phyloP scores from a whole-genome alignment of 73 alveolate species.

The Paraurostyla sp. region DNA sequence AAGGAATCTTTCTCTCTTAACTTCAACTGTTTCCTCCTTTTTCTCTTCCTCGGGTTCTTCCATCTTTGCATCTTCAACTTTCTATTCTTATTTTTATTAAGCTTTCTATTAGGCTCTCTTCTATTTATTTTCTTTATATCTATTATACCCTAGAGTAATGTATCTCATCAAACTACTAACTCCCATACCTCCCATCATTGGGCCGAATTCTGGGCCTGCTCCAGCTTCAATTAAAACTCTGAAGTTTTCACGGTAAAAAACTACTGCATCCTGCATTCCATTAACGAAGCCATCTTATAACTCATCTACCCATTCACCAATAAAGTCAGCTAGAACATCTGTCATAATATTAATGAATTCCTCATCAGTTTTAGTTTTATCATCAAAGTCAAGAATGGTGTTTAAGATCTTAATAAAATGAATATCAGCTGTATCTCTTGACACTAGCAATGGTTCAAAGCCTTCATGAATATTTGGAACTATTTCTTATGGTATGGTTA shows the following conservation, averaged over 20 bases:
- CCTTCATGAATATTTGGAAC: slow-evolving; percentile 49
- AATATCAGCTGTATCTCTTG: slow-evolving; percentile 22
- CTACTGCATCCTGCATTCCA: slow-evolving; percentile 61
- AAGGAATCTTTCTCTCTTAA: slow-evolving; percentile 1
- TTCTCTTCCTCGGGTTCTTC: slow-evolving; percentile 28
- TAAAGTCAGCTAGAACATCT: not conserved
- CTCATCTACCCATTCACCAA: slow-evolving; percentile 64
- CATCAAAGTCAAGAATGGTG: slow-evolving; percentile 10
- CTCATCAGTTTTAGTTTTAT: not conserved
- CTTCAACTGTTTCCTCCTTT: not conserved
- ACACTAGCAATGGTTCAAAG: slow-evolving; percentile 51
- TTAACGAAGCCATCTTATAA: slow-evolving; percentile 53
- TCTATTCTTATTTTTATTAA: not conserved
- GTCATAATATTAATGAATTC: slow-evolving; percentile 9
- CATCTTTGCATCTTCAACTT: slow-evolving; percentile 31
- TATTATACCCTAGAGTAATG: slow-evolving; percentile 28
- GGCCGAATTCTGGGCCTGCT: slow-evolving; percentile 53
- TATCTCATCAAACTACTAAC: slow-evolving; percentile 36
- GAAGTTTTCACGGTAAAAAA: slow-evolving; percentile 53
- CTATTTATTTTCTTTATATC: slow-evolving; percentile 29
- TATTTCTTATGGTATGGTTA: not conserved
- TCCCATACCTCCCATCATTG: slow-evolving; percentile 25
- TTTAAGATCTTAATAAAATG: slow-evolving; percentile 36
- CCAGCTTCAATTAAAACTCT: slow-evolving; percentile 36
- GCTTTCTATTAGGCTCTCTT: not conserved